Evolutionary conservation across 352 stramenopile genomes (phyloP), one percentile per base, ranked within the genome.

Genomic region (Pythium monospermum): DNA sequence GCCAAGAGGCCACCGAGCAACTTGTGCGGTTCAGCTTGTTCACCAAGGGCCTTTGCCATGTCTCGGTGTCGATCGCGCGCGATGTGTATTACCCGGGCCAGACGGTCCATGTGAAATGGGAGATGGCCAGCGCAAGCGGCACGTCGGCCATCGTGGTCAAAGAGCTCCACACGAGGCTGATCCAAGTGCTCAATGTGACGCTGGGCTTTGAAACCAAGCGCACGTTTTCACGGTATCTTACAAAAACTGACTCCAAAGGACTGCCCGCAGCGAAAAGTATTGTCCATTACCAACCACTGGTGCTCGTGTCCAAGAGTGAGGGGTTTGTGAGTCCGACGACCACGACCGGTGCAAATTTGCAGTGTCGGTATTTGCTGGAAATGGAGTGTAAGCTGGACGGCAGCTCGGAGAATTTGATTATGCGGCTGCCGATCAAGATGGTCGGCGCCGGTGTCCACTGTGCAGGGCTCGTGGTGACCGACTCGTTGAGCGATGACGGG

Each of bases 21-120:
- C 66, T 72, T 18, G 61, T 84, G 23, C 59, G 66, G 31, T 51
- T 85, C 10, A 82, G 75, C 56, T 79, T 77, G 30, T 70, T 89
- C 47, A 76, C 61, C 48, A 73, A 77, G 31, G 75, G 75, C 27
- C 64, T 36, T 8, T 84, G 71, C 40, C 25, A 69, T 10, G 57
- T 89, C 1, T 52, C 68, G 21, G 76, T 76, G 2, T 67, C 69
- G 0, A 83, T 87, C 71, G 71, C 85, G 50, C 85, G 83, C 32
- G 83, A 78, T 44, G 67, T 85, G 26, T 89, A 85, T 38, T 59
- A 83, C 26, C 47, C 78, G 0, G 67, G 71, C 12, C 73, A 87
- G 33, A 80, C 73, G 4, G 67, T 76, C 40, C 53, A 76, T 19
- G 76, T 87, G 41, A 69, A 79, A 16, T 84, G 71, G 59, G 64